Evolutionary conservation across 2,329 filamentous ascomycete species (phyloP).

Genomic region (Alternaria gaisen): DNA sequence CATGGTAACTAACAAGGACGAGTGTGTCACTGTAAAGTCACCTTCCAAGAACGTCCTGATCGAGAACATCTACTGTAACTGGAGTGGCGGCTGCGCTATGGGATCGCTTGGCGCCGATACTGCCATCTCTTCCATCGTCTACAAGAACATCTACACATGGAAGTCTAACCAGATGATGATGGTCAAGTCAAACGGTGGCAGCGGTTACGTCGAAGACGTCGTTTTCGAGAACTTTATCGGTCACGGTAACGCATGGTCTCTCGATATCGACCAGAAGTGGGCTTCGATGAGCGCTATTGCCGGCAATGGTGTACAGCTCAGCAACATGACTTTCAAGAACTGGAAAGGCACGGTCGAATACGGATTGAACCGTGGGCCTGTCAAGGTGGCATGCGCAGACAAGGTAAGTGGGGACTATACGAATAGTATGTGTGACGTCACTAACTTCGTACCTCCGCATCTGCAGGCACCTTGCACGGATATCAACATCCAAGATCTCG

Average conservation of each 20-base stretch:
- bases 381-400: slow-evolving; percentile 63
- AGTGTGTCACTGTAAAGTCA: slow-evolving; percentile 66
- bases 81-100: slow-evolving; percentile 67
- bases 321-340: slow-evolving; percentile 63
- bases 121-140: slow-evolving; percentile 62
- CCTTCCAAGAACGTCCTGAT: slow-evolving; percentile 63
- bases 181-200: slow-evolving; percentile 69
- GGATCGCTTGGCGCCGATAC: slow-evolving; percentile 62
- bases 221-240: slow-evolving; percentile 68
- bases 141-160: slow-evolving; percentile 67
- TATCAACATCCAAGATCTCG: slow-evolving; percentile 61
- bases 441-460: not conserved
- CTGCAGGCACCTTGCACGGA: slow-evolving; percentile 60
- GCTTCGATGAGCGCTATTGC: slow-evolving; percentile 50
- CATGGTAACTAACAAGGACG: slow-evolving; percentile 70
- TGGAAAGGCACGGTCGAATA: slow-evolving; percentile 65
- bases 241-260: slow-evolving; percentile 66
- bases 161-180: slow-evolving; percentile 70
- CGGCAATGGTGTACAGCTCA: slow-evolving; percentile 63
- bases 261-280: slow-evolving; percentile 66
- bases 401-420: slow-evolving; percentile 13
- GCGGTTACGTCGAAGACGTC: slow-evolving; percentile 61
- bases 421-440: not conserved
- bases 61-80: slow-evolving; percentile 70
- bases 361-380: slow-evolving; percentile 61